Percentiles rank a stretch among this genome's conserved stretches.
phyloP scores from a whole-genome alignment of 495 filamentous ascomycete species.

The Aspergillus carlsbadensis region DNA sequence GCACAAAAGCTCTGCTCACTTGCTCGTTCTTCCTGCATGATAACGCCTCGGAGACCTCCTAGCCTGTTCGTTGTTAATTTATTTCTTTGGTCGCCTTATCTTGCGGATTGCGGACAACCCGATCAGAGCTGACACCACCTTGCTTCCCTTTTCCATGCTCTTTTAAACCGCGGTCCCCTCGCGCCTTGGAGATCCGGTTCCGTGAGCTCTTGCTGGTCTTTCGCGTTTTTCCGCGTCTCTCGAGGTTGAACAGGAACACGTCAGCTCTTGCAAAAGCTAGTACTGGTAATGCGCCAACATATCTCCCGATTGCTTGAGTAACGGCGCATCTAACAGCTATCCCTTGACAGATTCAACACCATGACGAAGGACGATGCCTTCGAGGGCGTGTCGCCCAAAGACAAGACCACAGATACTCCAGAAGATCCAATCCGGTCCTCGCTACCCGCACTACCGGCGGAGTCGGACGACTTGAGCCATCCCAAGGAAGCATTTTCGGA shows the following conservation, averaged over 20 bases:
- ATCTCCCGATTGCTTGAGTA: not conserved
- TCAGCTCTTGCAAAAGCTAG: not conserved
- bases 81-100: conserved; percentile 1
- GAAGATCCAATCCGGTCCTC: conserved; percentile 2
- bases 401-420: not conserved
- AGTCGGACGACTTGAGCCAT: conserved; percentile 44
- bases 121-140: not conserved
- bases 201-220: conserved; percentile 4
- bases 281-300: not conserved
- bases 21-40: not conserved
- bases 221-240: not conserved
- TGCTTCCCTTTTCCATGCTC: not conserved
- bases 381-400: conserved; percentile 9
- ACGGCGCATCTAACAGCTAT: not conserved
- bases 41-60: conserved; percentile 7
- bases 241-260: not conserved
- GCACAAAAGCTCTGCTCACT: not conserved
- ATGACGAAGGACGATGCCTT: conserved; percentile 6
- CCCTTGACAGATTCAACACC: not conserved
- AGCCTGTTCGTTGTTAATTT: not conserved
- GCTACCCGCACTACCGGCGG: not conserved
- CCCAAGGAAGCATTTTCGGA: conserved; percentile 42
- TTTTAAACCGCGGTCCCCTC: conserved; percentile 3
- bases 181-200: not conserved
- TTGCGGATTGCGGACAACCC: not conserved